Evolutionary conservation across 129 eudicot genomes (phyloP), one percentile per base, ranked within the genome.

Genomic region (Mikania micrantha): DNA sequence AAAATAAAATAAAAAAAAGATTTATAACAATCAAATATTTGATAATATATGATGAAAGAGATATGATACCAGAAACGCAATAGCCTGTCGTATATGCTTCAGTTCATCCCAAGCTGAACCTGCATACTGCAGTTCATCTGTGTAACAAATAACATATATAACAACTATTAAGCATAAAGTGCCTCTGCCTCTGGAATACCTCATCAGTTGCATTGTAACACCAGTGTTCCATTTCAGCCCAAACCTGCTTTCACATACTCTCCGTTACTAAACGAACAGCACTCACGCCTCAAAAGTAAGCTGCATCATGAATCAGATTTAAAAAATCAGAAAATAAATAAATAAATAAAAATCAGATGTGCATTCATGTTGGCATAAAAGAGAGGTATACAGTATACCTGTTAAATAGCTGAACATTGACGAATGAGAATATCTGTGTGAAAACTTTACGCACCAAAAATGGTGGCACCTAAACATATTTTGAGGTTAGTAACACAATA

Each of bases 61-160:
- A 34, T 38, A 32, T 8, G 41, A 59, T 81, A 93, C 96, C 95
- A 93, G 82, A 74, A 93, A 93, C 10, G 88, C 96, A 74, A 93
- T 93, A 54, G 98, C 98, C 72, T 93, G 96, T 65, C 95, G 78
- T 69, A 93, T 93, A 75, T 86, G 98, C 85, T 93, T 93, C 64
- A 93, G 86, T 76, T 86, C 98, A 72, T 88, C 98, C 95, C 96
- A 88, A 32, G 98, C 80, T 59, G 95, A 82, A 64, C 98, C 96
- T 77, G 98, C 87, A 80, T 93, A 93, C 96, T 93, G 98, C 81
- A 84, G 17, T 74, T 64, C 64, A 52, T 35, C 66, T 50, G 60
- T 47, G 64, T 60, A 53, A 56, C 44, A 62, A 31, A 68, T 64
- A 35, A 25, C 52, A 64, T 72, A 58, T 9, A 27, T 50, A 17